These are phyloP conservation scores for Exsudoporus frostii DNA, from an alignment of 768 basidiomycete genomes.

Conservation along the genomic window DNA sequence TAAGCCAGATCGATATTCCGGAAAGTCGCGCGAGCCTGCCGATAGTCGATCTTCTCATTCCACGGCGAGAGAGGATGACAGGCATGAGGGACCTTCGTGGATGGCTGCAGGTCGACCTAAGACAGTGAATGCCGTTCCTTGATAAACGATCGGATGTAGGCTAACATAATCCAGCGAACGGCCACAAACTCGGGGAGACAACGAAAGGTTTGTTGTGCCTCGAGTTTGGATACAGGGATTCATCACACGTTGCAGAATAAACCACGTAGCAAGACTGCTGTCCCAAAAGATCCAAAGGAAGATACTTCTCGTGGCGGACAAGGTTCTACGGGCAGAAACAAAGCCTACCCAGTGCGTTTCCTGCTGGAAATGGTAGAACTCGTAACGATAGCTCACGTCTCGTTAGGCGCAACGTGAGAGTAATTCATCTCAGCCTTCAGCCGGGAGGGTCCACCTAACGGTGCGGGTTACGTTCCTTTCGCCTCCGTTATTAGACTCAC, in stretches of 20 bases:
- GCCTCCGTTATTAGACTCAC: neutral
- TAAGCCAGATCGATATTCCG: neutral
- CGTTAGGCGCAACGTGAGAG: neutral
- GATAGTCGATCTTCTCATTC: too few species aligned
- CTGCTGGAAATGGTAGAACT: too few species aligned
- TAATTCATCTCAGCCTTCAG: too few species aligned
- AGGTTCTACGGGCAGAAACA: accelerated
- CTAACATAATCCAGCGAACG: neutral
- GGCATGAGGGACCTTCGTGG: neutral
- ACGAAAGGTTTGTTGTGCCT: neutral
- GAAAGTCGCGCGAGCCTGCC: neutral
- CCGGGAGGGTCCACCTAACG: neutral
- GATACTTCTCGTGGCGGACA: neutral
- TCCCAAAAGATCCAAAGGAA: accelerated
- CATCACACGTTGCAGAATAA: neutral
- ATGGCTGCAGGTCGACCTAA: neutral
- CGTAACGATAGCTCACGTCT: too few species aligned
- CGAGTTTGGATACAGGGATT: neutral
- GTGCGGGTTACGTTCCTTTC: neutral
- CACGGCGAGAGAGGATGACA: neutral
- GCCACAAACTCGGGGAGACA: too few species aligned
- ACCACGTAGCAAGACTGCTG: neutral
- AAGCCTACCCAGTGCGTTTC: neutral
- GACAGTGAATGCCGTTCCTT: neutral
- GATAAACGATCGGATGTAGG: neutral